Evolutionary conservation across 768 basidiomycete species (phyloP).

Genomic region (Suillus tomentosus): DNA sequence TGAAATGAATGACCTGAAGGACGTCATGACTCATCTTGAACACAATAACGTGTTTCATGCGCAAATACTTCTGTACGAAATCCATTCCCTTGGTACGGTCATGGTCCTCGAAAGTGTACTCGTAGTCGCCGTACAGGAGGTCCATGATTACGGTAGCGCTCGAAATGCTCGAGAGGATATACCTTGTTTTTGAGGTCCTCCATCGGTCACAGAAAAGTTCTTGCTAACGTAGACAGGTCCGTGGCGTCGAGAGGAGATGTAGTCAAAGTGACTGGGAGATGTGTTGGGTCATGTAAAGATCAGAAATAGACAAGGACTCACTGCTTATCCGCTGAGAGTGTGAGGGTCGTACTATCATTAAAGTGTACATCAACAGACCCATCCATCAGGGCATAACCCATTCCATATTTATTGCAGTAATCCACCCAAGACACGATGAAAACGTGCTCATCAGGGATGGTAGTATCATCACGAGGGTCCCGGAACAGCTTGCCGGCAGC

Average conservation of each 20-base stretch:
- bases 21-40: too few relatives aligned
- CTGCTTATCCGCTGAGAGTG: conserved; percentile 87
- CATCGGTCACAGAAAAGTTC: conserved; percentile 66
- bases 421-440: conserved; percentile 99
- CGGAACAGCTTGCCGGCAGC: conserved; percentile 64
- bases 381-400: conserved; percentile 97
- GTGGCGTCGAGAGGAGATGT: conserved; percentile 67
- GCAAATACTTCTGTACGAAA: conserved; percentile 96
- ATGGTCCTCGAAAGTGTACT: conserved; percentile 76
- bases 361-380: conserved; percentile 95
- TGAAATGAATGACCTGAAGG: too few relatives aligned
- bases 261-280: conserved; percentile 79
- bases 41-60: too few relatives aligned
- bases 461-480: conserved; percentile 57
- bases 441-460: conserved; percentile 66
- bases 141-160: conserved; percentile 86
- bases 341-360: conserved; percentile 87
- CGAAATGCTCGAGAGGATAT: conserved; percentile 91
- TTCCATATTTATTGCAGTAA: conserved; percentile 99
- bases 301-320: conserved; percentile 40
- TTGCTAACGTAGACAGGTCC: conserved; percentile 73
- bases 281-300: not conserved
- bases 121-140: conserved; percentile 79
- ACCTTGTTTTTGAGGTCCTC: conserved; percentile 88
- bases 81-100: conserved; percentile 82